A percentile compares a stretch with the other conserved stretches of the same genome.
These are phyloP conservation scores for Microsporum audouinii DNA, from an alignment of 2,329 filamentous ascomycete species.

Conservation along the genomic window DNA sequence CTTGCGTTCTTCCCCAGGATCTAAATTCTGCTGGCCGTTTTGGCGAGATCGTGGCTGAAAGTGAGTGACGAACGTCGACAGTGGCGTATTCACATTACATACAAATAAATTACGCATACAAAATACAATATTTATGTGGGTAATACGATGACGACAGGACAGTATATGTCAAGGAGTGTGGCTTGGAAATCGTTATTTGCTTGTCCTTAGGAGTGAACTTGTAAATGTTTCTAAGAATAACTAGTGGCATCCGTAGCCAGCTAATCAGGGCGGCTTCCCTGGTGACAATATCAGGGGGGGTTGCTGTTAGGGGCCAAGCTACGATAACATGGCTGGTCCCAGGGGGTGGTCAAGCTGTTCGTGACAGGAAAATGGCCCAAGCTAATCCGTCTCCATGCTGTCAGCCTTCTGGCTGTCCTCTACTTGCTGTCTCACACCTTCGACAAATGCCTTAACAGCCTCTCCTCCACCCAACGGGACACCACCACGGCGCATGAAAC, in stretches of 20 bases:
- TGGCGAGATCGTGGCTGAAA: slow-evolving; percentile 1
- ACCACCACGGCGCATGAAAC: slow-evolving; percentile 62
- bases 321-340: background rate
- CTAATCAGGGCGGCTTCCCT: background rate
- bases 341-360: background rate
- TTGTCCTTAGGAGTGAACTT: background rate
- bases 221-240: slow-evolving; percentile 1
- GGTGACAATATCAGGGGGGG: background rate
- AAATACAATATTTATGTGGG: background rate
- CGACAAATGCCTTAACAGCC: slow-evolving; percentile 81
- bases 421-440: slow-evolving; percentile 72
- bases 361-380: background rate
- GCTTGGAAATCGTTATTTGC: background rate
- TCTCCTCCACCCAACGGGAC: slow-evolving; percentile 80
- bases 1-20: background rate
- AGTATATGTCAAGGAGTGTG: background rate
- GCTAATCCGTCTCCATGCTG: slow-evolving; percentile 35
- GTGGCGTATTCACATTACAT: background rate
- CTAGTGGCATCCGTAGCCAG: background rate
- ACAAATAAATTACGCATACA: background rate
- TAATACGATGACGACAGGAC: background rate
- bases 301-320: background rate
- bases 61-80: background rate
- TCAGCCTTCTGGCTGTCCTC: slow-evolving; percentile 22
- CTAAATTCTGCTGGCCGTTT: background rate